These are phyloP conservation scores for Pholiota adiposa DNA, from an alignment of 1,284 basidiomycete species.

Conservation along the genomic window DNA sequence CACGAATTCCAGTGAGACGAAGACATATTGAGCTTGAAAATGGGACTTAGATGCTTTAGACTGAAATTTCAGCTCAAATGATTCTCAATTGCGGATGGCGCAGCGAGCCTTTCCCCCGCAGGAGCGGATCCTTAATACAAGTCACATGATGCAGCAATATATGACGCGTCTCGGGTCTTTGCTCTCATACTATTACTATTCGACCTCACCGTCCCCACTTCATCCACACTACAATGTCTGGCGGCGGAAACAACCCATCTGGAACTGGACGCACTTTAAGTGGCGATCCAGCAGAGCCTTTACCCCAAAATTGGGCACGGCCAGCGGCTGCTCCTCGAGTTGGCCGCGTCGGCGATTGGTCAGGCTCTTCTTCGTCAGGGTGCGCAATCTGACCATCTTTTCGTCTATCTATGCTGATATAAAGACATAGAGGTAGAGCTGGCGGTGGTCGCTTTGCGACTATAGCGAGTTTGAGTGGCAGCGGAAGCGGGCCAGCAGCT, in stretches of 20 bases:
- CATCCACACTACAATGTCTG: constrained; percentile 40
- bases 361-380: constrained; percentile 27
- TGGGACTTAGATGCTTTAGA: no score
- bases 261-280: constrained; percentile 48
- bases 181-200: no score
- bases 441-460: constrained; percentile 22
- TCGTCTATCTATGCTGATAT: neutral
- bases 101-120: no score
- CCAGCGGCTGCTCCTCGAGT: constrained; percentile 38
- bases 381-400: constrained; percentile 10
- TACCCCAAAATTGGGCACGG: constrained; percentile 51
- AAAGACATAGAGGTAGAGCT: constrained; percentile 9
- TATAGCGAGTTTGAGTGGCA: constrained; percentile 24
- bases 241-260: constrained; percentile 31
- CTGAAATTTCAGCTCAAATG: no score
- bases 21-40: no score
- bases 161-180: no score
- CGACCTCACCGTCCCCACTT: no score
- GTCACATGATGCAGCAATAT: no score
- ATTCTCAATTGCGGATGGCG: no score
- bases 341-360: constrained; percentile 45
- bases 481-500: constrained; percentile 17
- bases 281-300: constrained; percentile 46
- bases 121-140: no score
- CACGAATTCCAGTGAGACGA: no score